Evolutionary conservation across 495 filamentous ascomycete genomes (phyloP).

Genomic region (Gamarada debralockiae): DNA sequence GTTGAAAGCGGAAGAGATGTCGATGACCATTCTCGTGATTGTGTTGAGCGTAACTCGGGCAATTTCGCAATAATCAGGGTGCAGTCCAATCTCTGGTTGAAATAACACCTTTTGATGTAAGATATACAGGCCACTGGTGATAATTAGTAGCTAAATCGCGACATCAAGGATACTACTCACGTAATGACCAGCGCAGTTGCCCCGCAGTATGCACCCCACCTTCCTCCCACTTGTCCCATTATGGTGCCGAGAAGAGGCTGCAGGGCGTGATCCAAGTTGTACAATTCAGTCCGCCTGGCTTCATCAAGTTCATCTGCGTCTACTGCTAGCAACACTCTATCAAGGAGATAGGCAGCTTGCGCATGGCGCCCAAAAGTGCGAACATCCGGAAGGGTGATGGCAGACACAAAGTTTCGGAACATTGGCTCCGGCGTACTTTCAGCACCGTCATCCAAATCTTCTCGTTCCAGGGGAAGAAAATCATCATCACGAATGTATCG

Average conservation of each 20-base stretch:
- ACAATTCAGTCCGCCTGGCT: not conserved
- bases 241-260: not conserved
- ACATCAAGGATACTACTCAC: not conserved
- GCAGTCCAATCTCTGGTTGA: not conserved
- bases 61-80: not conserved
- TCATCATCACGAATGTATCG: conserved; percentile 7
- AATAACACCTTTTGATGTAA: not conserved
- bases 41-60: not conserved
- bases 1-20: not conserved
- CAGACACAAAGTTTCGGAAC: not conserved
- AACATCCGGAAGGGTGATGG: not conserved
- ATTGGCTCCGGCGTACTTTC: not conserved
- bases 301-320: not conserved
- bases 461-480: conserved; percentile 9
- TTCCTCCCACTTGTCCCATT: not conserved
- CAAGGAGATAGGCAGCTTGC: not conserved
- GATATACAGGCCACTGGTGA: not conserved
- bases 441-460: not conserved
- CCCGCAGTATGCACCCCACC: not conserved
- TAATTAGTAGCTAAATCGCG: not conserved
- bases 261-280: not conserved
- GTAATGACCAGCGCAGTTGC: not conserved
- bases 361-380: not conserved
- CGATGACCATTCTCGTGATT: not conserved
- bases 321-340: conserved; percentile 3